Evolutionary conservation across 2,329 filamentous ascomycete genomes (phyloP), one percentile per base, ranked within the genome.

Genomic region (Alternaria triticina): DNA sequence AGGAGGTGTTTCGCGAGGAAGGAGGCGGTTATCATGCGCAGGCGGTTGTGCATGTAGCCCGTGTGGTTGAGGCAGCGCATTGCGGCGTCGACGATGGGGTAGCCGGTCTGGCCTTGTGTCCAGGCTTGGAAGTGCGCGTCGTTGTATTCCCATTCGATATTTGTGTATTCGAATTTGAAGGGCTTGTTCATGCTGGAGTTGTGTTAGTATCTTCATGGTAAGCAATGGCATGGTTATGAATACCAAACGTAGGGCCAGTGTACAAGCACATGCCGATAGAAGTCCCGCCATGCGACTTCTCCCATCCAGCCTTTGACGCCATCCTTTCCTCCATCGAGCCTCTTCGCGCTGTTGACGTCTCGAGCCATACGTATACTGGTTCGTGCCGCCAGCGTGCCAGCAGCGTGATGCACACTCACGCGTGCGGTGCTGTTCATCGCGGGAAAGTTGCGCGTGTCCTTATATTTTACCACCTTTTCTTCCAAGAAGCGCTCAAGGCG

Each of bases 121-220:
- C 94, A 97, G 4, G 89, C 88, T 1, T 84, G 71, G 80, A 97
- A 96, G 75, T 83, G 59, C 64, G 70, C 54, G 78, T 74, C 33
- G 73, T 79, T 62, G 80, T 82, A 71, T 55, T 93, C 92, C 94
- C 94, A 97, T 54, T 87, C 81, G 51, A 97, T 90, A 70, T 94
- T 90, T 47, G 91, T 89, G 79, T 93, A 96, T 72, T 94, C 92
- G 36, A 91, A 91, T 74, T 97, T 97, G 84, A 91, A 91, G 2
- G 89, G 89, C 70, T 91, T 91, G 78, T 88, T 88, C 90, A 92
- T 92, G 75, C 88, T 80, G 58, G 11, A 1, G 5, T 12, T n/a
- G 8, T 54, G 33, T 64, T 54, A 62, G 55, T 13, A 15, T 27
- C 10, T 27, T 40, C 5, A 1, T n/a, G 13, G 22, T 9, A 22